phyloP scores from a whole-genome alignment of 441 rosid species.

The Viola pubescens region DNA sequence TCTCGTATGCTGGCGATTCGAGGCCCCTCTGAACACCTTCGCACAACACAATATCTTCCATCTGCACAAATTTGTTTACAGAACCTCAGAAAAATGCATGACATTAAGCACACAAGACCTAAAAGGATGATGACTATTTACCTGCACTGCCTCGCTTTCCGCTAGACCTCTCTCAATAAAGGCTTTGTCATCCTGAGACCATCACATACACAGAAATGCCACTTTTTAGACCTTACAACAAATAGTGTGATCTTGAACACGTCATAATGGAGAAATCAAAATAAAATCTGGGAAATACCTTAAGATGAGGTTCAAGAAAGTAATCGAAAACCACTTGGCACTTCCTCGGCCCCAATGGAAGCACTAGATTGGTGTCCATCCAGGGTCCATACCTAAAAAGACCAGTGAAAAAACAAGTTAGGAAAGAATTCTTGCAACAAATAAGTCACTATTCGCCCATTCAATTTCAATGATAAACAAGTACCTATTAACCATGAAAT shows the following conservation, averaged over 20 bases:
- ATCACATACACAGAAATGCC: neutral
- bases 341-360: constrained; percentile 64
- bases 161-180: constrained; percentile 54
- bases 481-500: constrained; percentile 92
- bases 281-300: constrained; percentile 32
- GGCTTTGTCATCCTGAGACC: constrained; percentile 52
- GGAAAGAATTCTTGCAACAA: neutral
- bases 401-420: neutral
- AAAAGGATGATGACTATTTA: constrained; percentile 12
- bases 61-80: constrained; percentile 28
- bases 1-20: constrained; percentile 56
- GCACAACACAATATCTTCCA: constrained; percentile 65
- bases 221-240: no score
- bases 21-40: constrained; percentile 82
- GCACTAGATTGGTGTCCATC: constrained; percentile 92
- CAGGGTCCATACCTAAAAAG: constrained; percentile 76
- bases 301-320: constrained; percentile 53
- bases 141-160: constrained; percentile 78
- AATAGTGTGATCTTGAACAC: neutral
- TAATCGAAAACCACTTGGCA: constrained; percentile 82
- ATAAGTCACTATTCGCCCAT: neutral
- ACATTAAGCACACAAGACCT: no score
- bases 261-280: neutral
- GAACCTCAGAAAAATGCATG: neutral
- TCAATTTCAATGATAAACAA: neutral